Conservation (phyloP, 805 yeast genomes). For the Metschnikowia hibisci region DNA sequence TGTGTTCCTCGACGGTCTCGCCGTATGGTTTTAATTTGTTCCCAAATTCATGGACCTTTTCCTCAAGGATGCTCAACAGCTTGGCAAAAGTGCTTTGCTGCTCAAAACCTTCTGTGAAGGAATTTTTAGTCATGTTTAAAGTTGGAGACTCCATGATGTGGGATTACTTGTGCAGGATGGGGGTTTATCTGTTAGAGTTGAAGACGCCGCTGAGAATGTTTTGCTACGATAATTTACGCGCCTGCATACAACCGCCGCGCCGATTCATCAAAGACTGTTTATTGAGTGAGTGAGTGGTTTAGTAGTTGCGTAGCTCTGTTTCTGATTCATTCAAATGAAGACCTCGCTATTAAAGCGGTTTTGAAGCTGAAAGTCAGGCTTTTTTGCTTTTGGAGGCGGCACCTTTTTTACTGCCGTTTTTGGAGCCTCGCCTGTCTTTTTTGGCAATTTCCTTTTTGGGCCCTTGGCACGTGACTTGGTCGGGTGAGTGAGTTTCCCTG, state of each 20-base stretch:
- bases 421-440: slow-evolving; percentile 4
- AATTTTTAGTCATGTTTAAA: slow-evolving; percentile 5
- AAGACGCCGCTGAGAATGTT: not conserved
- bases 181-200: not conserved
- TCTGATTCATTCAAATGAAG: slow-evolving; percentile 22
- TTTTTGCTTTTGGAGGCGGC: slow-evolving; percentile 18
- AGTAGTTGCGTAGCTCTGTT: not conserved
- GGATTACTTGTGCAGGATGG: too few relatives aligned
- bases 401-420: slow-evolving; percentile 2
- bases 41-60: not conserved
- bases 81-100: not conserved
- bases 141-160: not conserved
- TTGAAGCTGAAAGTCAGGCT: slow-evolving; percentile 11
- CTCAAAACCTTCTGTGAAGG: slow-evolving; percentile 2
- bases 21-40: slow-evolving; percentile 1
- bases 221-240: not conserved
- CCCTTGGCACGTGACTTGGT: slow-evolving; percentile 49
- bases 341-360: slow-evolving; percentile 30
- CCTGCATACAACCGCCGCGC: not conserved
- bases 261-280: not conserved
- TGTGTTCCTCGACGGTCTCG: not conserved
- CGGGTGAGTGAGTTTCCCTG: slow-evolving; percentile 37
- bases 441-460: slow-evolving; percentile 49
- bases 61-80: slow-evolving; percentile 3
- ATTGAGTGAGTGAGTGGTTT: too few relatives aligned